Evolutionary conservation across 2,329 filamentous ascomycete species (phyloP).

Genomic region (Scytalidium sp.): DNA sequence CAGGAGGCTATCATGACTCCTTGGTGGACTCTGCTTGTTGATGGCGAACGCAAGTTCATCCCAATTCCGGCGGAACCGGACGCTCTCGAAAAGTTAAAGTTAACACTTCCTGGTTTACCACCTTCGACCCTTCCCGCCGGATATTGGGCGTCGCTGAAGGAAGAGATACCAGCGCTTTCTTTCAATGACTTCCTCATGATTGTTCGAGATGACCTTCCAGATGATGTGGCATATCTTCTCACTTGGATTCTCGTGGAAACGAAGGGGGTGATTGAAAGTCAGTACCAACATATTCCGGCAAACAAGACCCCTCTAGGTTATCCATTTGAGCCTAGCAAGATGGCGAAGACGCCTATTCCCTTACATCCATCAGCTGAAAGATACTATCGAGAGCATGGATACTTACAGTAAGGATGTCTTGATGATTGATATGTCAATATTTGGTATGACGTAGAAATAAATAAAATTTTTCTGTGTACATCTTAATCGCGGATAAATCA

Average conservation of each 20-base stretch:
- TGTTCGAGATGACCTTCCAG: conserved; percentile 8
- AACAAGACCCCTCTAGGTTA: conserved; percentile 6
- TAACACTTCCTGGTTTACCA: neutral
- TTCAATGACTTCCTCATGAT: conserved; percentile 7
- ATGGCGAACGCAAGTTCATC: conserved; percentile 3
- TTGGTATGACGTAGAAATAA: too few species aligned
- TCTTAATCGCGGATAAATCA: too few species aligned
- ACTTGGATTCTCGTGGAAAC: conserved; percentile 8
- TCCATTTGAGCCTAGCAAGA: conserved; percentile 3
- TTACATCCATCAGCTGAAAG: conserved; percentile 6
- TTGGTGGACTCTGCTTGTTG: conserved; percentile 5
- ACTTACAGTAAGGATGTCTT: too few species aligned
- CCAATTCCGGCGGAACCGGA: conserved; percentile 6
- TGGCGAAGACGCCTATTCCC: conserved; percentile 6
- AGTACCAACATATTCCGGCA: conserved; percentile 5
- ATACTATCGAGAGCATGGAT: conserved; percentile 6
- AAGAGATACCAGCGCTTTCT: conserved; percentile 4
- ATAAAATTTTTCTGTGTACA: too few species aligned
- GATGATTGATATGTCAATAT: too few species aligned
- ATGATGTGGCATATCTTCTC: conserved; percentile 7
- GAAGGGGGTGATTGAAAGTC: conserved; percentile 1
- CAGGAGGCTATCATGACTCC: conserved; percentile 10
- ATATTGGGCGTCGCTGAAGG: neutral
- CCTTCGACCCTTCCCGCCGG: neutral
- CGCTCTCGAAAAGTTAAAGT: too few species aligned